These are phyloP conservation scores for Penicillium brasilianum DNA, from an alignment of 2,329 filamentous ascomycete species.

Conservation along the genomic window DNA sequence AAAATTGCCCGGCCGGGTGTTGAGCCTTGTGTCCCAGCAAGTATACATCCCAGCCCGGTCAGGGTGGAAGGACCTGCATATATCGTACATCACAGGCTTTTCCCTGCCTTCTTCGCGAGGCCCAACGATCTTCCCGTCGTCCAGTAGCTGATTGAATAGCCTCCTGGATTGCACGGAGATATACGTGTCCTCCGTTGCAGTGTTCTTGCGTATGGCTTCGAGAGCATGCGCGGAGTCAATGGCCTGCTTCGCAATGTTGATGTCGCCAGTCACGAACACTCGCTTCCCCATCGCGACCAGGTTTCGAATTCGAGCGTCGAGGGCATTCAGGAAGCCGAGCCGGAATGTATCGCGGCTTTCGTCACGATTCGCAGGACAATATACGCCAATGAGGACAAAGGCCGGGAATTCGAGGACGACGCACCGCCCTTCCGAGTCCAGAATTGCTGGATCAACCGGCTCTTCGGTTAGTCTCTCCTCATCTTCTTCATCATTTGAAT, in stretches of 20 bases:
- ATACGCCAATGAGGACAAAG: slow-evolving; percentile 91
- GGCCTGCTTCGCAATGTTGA: slow-evolving; percentile 75
- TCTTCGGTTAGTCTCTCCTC: slow-evolving; percentile 47
- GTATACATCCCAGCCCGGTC: slow-evolving; percentile 89
- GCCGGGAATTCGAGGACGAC: slow-evolving; percentile 91
- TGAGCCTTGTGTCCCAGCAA: slow-evolving; percentile 94
- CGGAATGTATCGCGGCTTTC: slow-evolving; percentile 83
- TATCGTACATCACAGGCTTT: slow-evolving; percentile 76
- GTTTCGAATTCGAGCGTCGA: slow-evolving; percentile 86
- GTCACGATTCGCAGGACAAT: slow-evolving; percentile 88
- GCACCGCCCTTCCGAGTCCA: slow-evolving; percentile 92
- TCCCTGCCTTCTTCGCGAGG: slow-evolving; percentile 72
- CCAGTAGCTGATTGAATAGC: slow-evolving; percentile 84
- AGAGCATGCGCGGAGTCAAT: slow-evolving; percentile 77
- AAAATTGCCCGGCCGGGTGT: slow-evolving; percentile 93
- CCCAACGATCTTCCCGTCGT: slow-evolving; percentile 69
- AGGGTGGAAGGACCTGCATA: slow-evolving; percentile 81
- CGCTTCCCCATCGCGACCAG: slow-evolving; percentile 78
- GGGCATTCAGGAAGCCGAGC: slow-evolving; percentile 74
- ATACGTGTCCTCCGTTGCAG: slow-evolving; percentile 72
- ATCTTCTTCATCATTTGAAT: slow-evolving; percentile 11
- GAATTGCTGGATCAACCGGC: slow-evolving; percentile 67
- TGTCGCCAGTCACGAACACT: slow-evolving; percentile 83
- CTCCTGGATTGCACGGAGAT: slow-evolving; percentile 72
- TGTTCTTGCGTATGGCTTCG: slow-evolving; percentile 73